Evolutionary conservation across 371 early-diverging fungal genomes (phyloP).

Genomic region (Syncephalastrum monosporum): DNA sequence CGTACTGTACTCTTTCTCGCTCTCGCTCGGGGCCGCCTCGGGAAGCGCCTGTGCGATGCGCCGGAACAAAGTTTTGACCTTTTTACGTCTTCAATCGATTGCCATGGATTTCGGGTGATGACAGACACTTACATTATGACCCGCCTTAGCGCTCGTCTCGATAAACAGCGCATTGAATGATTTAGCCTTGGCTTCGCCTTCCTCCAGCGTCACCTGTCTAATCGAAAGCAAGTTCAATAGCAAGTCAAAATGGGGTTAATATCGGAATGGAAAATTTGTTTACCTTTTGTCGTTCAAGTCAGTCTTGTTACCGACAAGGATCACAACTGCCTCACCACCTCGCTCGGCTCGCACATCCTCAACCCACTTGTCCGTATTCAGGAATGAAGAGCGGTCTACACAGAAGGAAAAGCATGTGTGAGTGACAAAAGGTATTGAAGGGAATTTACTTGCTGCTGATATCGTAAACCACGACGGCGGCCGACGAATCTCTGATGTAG

Average conservation of each 20-base stretch:
- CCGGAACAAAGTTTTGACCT: conserved; percentile 83
- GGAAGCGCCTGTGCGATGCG: conserved; percentile 91
- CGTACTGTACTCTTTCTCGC: no score
- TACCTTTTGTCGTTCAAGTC: conserved; percentile 92
- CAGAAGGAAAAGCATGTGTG: neutral
- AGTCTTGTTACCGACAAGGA: conserved; percentile 98
- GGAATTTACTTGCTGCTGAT: conserved; percentile 68
- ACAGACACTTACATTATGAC: conserved; percentile 73
- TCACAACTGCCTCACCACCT: conserved; percentile 94
- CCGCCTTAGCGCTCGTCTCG: conserved; percentile 97
- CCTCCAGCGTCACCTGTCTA: conserved; percentile 90
- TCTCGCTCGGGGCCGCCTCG: conserved; percentile 15
- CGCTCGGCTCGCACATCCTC: conserved; percentile 96
- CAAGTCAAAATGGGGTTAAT: no score
- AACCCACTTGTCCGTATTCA: conserved; percentile 96
- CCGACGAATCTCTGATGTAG: conserved; percentile 97
- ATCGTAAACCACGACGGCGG: conserved; percentile 98
- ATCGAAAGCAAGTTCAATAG: no score
- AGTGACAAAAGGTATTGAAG: conserved; percentile 5
- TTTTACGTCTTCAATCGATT: neutral
- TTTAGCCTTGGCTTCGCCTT: conserved; percentile 92
- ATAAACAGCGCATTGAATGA: conserved; percentile 94
- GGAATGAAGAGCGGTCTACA: conserved; percentile 84
- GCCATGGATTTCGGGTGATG: no score
- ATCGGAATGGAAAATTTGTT: neutral